Conservation (phyloP, 176 grass and related monocot genomes). For the Eleusine coracana region DNA sequence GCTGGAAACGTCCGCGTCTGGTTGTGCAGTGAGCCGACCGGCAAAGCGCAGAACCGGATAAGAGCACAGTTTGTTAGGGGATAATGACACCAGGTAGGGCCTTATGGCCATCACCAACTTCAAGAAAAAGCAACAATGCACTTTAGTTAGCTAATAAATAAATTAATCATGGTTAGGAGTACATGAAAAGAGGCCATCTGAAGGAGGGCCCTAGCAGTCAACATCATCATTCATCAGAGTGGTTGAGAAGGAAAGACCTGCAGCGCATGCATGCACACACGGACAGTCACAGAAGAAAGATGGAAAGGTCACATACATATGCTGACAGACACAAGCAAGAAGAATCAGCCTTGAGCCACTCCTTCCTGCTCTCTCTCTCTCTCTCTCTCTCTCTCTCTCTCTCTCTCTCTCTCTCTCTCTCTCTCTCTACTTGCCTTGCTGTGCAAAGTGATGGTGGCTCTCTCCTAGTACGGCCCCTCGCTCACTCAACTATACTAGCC, state of each 20-base stretch:
- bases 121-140: constrained; percentile 41
- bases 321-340: constrained; percentile 16
- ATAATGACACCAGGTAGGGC: constrained; percentile 45
- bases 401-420: constrained; percentile 1
- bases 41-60: constrained; percentile 36
- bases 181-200: constrained; percentile 27
- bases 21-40: constrained; percentile 31
- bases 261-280: constrained; percentile 42
- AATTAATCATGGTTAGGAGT: not conserved
- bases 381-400: constrained; percentile 6
- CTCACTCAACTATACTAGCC: not conserved
- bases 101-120: constrained; percentile 41
- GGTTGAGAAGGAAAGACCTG: constrained; percentile 21
- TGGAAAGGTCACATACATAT: not conserved
- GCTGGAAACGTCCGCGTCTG: constrained; percentile 26
- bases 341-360: constrained; percentile 72
- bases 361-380: constrained; percentile 35
- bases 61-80: constrained; percentile 52
- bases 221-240: constrained; percentile 41
- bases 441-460: constrained; percentile 22
- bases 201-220: constrained; percentile 30
- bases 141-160: not conserved
- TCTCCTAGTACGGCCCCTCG: constrained; percentile 7
- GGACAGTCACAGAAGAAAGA: not conserved
- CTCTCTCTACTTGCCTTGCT: not conserved